Evolutionary conservation across 139 green algal genomes (phyloP), one percentile per base, ranked within the genome.

Genomic region (Volvox africanus): DNA sequence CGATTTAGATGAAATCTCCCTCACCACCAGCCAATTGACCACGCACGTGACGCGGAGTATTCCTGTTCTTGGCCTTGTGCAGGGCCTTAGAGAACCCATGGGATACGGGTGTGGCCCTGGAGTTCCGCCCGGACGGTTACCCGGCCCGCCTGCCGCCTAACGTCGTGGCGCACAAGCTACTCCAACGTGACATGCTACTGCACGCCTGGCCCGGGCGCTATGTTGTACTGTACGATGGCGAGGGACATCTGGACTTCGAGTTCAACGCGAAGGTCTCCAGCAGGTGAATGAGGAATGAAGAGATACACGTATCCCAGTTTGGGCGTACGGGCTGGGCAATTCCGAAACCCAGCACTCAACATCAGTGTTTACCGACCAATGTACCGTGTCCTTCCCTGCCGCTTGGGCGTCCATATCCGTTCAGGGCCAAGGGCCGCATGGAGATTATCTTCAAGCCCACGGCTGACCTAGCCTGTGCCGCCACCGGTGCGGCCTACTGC

Each of bases 121-220:
- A 79, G 16, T 82, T 94, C 50, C 19, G 86, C 2, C 73, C 91
- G 17, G 77, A 88, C 37, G 92, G 92, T 83, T 94, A 92, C 82
- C 92, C 92, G 28, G 65, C 92, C 13, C 73, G 37, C 44, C 88
- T 94, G 62, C 88, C 92, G 2, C 87, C 87, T 61, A 36, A 50
- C 81, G 86, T 44, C 5, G 32, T 91, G 17, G 92, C 85, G 28
- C 88, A 92, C 77, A 94, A 94, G 92, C 92, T 94, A 61, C 26
- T 88, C 55, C 44, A 91, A 76, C 82, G 92, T 20, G 65, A 94
- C 55, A 19, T 91, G 83, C 88, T 83, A 78, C 77, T 92, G 55
- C 88, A 92, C 77, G 78, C 83, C 28, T 88, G 84, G 85, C 77
- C 88, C 11, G 92, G 92, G 35, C 82, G 88, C 35, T 94, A 92